Evolutionary conservation across 2,329 filamentous ascomycete species (phyloP).

Genomic region (Clarireedia hainanense): DNA sequence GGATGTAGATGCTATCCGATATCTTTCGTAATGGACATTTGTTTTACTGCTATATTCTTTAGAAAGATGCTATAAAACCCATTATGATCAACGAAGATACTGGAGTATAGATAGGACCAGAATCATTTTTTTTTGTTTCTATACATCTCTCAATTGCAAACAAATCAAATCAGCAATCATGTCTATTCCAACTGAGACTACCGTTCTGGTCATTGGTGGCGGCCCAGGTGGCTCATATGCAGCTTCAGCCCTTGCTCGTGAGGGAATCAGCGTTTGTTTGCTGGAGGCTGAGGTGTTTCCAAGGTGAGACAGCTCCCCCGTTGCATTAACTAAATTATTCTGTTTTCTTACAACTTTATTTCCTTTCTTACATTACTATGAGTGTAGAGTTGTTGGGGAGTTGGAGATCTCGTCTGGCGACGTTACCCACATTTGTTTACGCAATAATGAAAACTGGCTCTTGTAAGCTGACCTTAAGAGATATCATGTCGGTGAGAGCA

Average conservation of each 20-base stretch:
- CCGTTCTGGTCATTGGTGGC: conserved; percentile 37
- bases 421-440: neutral
- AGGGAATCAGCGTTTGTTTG: conserved; percentile 37
- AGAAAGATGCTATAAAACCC: no score
- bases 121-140: no score
- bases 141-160: no score
- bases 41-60: no score
- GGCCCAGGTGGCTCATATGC: conserved; percentile 40
- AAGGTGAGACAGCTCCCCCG: conserved; percentile 22
- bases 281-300: conserved; percentile 38
- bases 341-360: neutral
- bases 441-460: neutral
- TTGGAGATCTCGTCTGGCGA: no score
- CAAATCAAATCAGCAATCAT: neutral
- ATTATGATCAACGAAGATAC: no score
- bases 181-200: neutral
- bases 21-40: no score
- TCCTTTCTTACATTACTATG: neutral
- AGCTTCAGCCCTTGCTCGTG: conserved; percentile 36
- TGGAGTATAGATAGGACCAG: no score
- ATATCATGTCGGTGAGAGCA: conserved; percentile 33
- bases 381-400: neutral
- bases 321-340: neutral
- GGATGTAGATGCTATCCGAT: no score
- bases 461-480: conserved; percentile 12